Evolutionary conservation across 2,329 filamentous ascomycete species (phyloP).

Genomic region (Scytalidium sp.): DNA sequence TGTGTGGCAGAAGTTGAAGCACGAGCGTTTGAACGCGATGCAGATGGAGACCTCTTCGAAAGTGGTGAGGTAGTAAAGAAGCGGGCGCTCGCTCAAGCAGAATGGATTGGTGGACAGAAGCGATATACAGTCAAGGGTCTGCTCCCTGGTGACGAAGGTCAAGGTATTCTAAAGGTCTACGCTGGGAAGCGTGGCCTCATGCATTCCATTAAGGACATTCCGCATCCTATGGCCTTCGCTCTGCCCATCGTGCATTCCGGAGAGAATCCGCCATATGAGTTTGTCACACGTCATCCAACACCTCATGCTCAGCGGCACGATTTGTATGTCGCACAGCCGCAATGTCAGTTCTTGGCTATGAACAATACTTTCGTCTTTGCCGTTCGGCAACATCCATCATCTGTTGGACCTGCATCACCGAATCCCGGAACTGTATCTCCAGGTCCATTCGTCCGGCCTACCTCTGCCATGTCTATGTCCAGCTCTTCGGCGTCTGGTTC

Average conservation of each 20-base stretch:
- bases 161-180: slow-evolving; percentile 85
- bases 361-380: slow-evolving; percentile 99
- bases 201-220: slow-evolving; percentile 96
- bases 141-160: slow-evolving; percentile 86
- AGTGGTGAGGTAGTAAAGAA: slow-evolving; percentile 85
- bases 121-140: slow-evolving; percentile 92
- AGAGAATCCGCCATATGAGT: slow-evolving; percentile 92
- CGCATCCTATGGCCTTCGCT: slow-evolving; percentile 84
- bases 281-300: slow-evolving; percentile 88
- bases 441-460: slow-evolving; percentile 58
- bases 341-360: slow-evolving; percentile 80
- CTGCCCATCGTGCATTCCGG: slow-evolving; percentile 89
- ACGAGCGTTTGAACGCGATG: slow-evolving; percentile 73
- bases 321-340: slow-evolving; percentile 93
- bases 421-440: slow-evolving; percentile 40
- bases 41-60: slow-evolving; percentile 90
- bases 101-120: slow-evolving; percentile 86
- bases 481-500: slow-evolving; percentile 55
- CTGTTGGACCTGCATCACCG: slow-evolving; percentile 38
- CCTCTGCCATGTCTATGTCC: slow-evolving; percentile 64
- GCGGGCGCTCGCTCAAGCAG: slow-evolving; percentile 82
- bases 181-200: slow-evolving; percentile 92
- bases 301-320: slow-evolving; percentile 97
- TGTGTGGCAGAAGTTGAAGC: slow-evolving; percentile 90
- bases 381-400: slow-evolving; percentile 86